Percentiles rank a stretch among this genome's conserved stretches.
Conservation (phyloP, 805 yeast species). For the Myxozyma neotropica region DNA sequence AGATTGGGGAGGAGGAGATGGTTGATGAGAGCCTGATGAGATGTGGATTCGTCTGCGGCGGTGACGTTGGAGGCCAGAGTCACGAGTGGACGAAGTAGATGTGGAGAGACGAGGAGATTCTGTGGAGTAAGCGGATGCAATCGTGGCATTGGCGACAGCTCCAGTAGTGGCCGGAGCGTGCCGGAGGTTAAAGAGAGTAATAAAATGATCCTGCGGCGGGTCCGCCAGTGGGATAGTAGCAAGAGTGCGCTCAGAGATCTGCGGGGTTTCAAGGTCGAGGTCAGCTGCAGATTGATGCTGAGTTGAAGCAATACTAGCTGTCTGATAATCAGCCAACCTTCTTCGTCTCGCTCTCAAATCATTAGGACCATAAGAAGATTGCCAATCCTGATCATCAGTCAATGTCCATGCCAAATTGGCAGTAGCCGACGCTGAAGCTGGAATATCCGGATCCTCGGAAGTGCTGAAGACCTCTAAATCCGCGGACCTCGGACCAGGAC, state of each 20-base stretch:
- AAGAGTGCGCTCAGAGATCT: background rate
- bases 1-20: background rate
- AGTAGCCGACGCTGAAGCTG: too few species aligned
- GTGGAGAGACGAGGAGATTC: background rate
- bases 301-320: background rate
- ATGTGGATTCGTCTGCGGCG: conserved; percentile 2
- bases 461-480: too few species aligned
- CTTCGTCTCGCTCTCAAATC: too few species aligned
- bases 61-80: conserved; percentile 8
- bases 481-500: background rate
- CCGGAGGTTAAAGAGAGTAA: background rate
- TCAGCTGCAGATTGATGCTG: background rate
- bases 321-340: background rate
- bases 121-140: too few species aligned
- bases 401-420: too few species aligned
- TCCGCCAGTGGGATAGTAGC: too few species aligned
- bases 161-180: background rate
- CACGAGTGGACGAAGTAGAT: background rate
- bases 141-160: too few species aligned
- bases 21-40: background rate
- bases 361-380: too few species aligned
- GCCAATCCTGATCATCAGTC: too few species aligned
- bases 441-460: too few species aligned
- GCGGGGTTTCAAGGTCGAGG: background rate
- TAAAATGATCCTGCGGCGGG: background rate